Conservation (phyloP, 306 rosid genomes). For the Trifolium subterraneum region DNA sequence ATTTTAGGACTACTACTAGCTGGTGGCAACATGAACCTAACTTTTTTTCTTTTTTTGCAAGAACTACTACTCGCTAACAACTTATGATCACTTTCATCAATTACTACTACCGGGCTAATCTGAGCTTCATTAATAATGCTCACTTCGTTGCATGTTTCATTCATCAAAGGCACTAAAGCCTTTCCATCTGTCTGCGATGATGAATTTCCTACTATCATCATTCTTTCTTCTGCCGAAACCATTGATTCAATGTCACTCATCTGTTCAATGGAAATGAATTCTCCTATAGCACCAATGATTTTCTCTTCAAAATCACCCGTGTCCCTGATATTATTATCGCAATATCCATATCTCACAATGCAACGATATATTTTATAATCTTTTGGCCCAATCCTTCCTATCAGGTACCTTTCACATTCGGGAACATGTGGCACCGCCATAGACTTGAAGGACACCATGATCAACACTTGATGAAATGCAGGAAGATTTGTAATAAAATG, state of each 20-base stretch:
- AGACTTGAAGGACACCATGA: conserved; percentile 81
- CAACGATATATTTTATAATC: conserved; percentile 72
- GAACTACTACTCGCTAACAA: conserved; percentile 32
- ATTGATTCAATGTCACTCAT: conserved; percentile 53
- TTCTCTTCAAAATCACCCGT: conserved; percentile 76
- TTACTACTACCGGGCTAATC: conserved; percentile 40
- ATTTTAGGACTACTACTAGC: conserved; percentile 57
- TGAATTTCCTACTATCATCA: conserved; percentile 65
- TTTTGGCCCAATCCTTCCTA: conserved; percentile 74
- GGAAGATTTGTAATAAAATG: conserved; percentile 84
- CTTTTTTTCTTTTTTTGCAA: conserved; percentile 56
- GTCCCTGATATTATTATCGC: conserved; percentile 66
- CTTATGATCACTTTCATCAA: neutral
- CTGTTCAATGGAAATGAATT: conserved; percentile 70
- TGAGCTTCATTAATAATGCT: conserved; percentile 48
- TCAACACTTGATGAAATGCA: conserved; percentile 79
- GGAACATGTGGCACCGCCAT: conserved; percentile 65
- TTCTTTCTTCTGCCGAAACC: conserved; percentile 56
- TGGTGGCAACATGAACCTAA: conserved; percentile 71
- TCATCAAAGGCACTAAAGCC: conserved; percentile 58
- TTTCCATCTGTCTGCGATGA: conserved; percentile 48
- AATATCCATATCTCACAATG: conserved; percentile 75
- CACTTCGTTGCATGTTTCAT: conserved; percentile 39
- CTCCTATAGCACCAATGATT: conserved; percentile 72
- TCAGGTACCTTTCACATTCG: conserved; percentile 66